A percentile compares a stretch with the other conserved stretches of the same genome.
Conservation (phyloP, 257 asterid species). For the Ocimum tenuiflorum region DNA sequence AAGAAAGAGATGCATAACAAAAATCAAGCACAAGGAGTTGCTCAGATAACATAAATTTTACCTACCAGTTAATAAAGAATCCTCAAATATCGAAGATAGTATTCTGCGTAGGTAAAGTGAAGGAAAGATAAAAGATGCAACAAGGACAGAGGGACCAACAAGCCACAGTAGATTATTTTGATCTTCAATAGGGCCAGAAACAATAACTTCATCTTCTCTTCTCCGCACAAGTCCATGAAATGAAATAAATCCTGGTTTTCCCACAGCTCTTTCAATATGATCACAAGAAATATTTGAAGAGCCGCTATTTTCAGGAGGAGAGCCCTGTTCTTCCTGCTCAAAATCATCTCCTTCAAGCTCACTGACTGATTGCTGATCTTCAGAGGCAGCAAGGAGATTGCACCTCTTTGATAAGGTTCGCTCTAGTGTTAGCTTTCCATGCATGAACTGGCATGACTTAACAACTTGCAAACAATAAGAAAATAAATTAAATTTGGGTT, state of each 20-base stretch:
- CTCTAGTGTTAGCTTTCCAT: slow-evolving; percentile 30
- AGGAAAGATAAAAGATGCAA: slow-evolving; percentile 84
- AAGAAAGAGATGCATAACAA: not conserved
- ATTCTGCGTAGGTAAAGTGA: slow-evolving; percentile 87
- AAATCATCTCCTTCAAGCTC: slow-evolving; percentile 44
- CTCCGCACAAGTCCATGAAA: slow-evolving; percentile 42
- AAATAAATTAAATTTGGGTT: not conserved
- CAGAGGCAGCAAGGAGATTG: slow-evolving; percentile 38
- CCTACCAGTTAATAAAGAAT: slow-evolving; percentile 84
- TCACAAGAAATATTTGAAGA: slow-evolving; percentile 23
- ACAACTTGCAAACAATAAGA: slow-evolving; percentile 30
- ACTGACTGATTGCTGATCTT: slow-evolving; percentile 39
- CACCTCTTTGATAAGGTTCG: slow-evolving; percentile 28
- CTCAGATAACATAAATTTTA: slow-evolving; percentile 13
- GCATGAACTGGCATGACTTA: slow-evolving; percentile 37
- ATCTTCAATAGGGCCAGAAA: slow-evolving; percentile 32
- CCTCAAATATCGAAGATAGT: slow-evolving; percentile 76
- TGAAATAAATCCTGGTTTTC: slow-evolving; percentile 80
- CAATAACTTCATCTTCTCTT: slow-evolving; percentile 31
- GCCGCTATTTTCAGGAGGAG: slow-evolving; percentile 38
- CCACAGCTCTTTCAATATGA: slow-evolving; percentile 43
- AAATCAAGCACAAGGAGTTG: slow-evolving; percentile 2
- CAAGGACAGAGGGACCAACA: slow-evolving; percentile 81
- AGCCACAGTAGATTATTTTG: slow-evolving; percentile 60
- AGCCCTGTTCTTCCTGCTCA: slow-evolving; percentile 37